Base-by-base conservation (phyloP, 179 eudicot genomes). In the Beta corolliflora region DNA sequence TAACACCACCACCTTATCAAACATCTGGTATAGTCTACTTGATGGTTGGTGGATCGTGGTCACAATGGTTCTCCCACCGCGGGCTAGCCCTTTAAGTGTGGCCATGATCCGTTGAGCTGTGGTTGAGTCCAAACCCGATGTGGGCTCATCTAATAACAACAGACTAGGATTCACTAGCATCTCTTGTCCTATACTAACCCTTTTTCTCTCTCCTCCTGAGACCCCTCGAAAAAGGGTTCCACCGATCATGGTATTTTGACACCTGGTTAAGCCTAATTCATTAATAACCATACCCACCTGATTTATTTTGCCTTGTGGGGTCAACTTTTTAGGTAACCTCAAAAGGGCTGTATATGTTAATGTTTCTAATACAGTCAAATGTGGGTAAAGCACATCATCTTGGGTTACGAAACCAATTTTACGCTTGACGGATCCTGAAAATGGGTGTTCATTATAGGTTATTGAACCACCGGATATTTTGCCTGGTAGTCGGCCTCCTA, bases 51-150 rank as follows among this genome's bases (percentile, higher is more conserved):
- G 97, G 21, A 92, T 87, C 2, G 94, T 92, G 7, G 92, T 88
- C 41, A 92, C 77, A 36, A 92, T 86, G 11, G 93, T 90, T 75
- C 94, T 75, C 3, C 94, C 97, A 0, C 93, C 90, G 3, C 84
- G 82, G 0, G 94, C 94, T 60, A 92, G 71, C 75, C 89, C 81
- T 77, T 83, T 80, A 61, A 92, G 77, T 0, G 94, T 92, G 14
- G 73, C 87, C 84, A 91, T 76, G 0, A 92, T 84, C 31, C 97
- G 77, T 74, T 86, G 91, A 10, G 97, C 97, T 15, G 97, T 92
- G 55, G 97, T 92, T 9, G 97, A 92, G 81, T 92, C 97, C 3
- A 93, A 82, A 56, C 97, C 97, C 1, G 97, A 92, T 0, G 97
- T 92, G 4, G 97, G 97, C 79, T 92, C 97, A 48, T 92, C 95